Evolutionary conservation across 495 filamentous ascomycete species (phyloP), one percentile per base, ranked within the genome.

Genomic region (Hyaloscypha finlandica): DNA sequence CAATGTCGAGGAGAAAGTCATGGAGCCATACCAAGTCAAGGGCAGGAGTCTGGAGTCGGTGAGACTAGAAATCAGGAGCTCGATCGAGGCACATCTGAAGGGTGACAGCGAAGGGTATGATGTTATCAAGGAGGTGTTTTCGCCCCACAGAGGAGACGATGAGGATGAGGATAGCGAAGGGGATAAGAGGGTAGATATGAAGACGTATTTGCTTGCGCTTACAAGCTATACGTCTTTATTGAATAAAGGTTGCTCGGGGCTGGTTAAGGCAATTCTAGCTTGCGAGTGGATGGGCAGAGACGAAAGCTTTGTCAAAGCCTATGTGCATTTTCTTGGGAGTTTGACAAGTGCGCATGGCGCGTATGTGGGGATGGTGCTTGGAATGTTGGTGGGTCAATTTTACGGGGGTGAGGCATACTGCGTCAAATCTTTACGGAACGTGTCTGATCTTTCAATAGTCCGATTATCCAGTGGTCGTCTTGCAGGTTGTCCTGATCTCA

Each of bases 281-380:
- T 91, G 87, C 75, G 81, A 87, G 45, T 99, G 95, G 95, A 83
- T 97, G 52, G 92, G 90, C 11, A 84, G 93, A 59, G 91, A 94
- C 72, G 88, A 93, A 65, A 79, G 83, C 4, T 97, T 96, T 77
- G 84, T 93, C 48, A 87, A 86, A 66, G 81, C 91, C 3, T 98
- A 90, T 77, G 86, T 90, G 57, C 85, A 91, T 60, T 91, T 98
- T 59, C 75, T 98, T 32, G 91, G 89, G 35, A 90, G 89, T 69
- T 79, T 99, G 52, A 84, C 91, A 16, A 94, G 91, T 48, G 89
- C 92, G 1, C 92, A 97, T 71, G 86, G 86, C 8, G 82, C 83
- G 2, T 91, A 88, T 77, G 79, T 90, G 54, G 77, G 76, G 32
- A 68, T 79, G 16, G 86, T 95, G 16, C 81, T 97, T 52, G 81